Base-by-base conservation (phyloP, 306 rosid genomes). In the Canavalia ensiformis region DNA sequence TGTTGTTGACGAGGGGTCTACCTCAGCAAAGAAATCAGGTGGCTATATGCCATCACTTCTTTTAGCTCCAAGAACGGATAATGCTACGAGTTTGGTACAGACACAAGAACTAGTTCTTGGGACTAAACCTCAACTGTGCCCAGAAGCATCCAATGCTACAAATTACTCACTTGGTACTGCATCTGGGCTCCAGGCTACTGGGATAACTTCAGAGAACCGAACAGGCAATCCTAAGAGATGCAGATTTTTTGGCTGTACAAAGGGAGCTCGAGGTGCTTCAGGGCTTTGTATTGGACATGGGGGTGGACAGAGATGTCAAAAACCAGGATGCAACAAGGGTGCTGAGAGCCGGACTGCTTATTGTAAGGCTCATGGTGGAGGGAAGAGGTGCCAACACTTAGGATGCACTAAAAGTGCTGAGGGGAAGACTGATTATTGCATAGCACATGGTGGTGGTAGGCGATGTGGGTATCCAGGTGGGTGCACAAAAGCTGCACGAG, bases 251-350 rank as follows among this genome's bases (percentile, higher is more conserved):
- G 94, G 97, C 63, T 94, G 98, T 52, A 62, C 79, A 42, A 94
- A 92, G 86, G 98, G 98, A 57, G 98, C 98, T 65, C 90, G 98
- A 66, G 98, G 98, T 78, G 96, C 94, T 78, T 86, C 99, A 6
- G 99, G 99, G 71, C 97, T 95, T 76, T 95, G 99, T 83, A 95
- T 95, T 79, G 98, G 98, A 60, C 99, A 95, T 77, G 99, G 99
- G 50, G 99, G 99, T 69, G 99, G 99, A 60, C 98, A 93, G 82
- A 95, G 99, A 88, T 95, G 99, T 84, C 97, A 90, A 80, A 95
- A 93, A 87, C 96, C 90, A 6, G 98, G 98, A 56, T 95, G 99
- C 90, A 92, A 90, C 90, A 95, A 93, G 86, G 99, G 99, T 69
- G 90, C 99, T 13, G 99, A 95, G 86, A 92, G 99, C 80, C 93